phyloP scores from a whole-genome alignment of 805 yeast genomes.

The Monosporozyma solicola region DNA sequence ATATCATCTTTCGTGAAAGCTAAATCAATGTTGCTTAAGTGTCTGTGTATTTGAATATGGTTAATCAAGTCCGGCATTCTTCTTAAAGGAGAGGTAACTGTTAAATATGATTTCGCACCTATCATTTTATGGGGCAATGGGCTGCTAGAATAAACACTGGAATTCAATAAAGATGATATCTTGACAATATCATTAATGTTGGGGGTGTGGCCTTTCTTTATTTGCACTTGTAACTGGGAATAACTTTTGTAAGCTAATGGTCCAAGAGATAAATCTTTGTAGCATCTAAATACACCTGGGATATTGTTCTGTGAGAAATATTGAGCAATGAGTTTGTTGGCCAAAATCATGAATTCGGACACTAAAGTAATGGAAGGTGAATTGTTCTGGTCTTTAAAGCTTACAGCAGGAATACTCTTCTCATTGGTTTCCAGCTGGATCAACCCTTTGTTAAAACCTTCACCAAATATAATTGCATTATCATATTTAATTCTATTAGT shows the following conservation, averaged over 20 bases:
- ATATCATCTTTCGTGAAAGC: slow-evolving; percentile 31
- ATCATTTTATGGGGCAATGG: slow-evolving; percentile 51
- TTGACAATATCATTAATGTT: slow-evolving; percentile 35
- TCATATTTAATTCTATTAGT: slow-evolving; percentile 22
- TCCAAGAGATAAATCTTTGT: slow-evolving; percentile 25
- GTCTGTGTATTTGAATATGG: slow-evolving; percentile 64
- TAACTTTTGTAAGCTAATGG: slow-evolving; percentile 20
- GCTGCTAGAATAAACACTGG: slow-evolving; percentile 41
- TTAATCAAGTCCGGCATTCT: slow-evolving; percentile 71
- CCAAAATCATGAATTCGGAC: slow-evolving; percentile 74
- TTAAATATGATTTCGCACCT: slow-evolving; percentile 54
- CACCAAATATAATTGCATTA: slow-evolving; percentile 38
- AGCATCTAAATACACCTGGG: slow-evolving; percentile 41
- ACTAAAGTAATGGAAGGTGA: slow-evolving; percentile 57
- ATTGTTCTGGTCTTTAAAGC: slow-evolving; percentile 19
- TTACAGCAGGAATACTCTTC: slow-evolving; percentile 5
- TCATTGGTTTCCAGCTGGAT: slow-evolving; percentile 7
- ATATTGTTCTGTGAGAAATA: slow-evolving; percentile 37
- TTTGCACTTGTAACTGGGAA: slow-evolving; percentile 16
- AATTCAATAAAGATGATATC: slow-evolving; percentile 39
- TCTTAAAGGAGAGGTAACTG: slow-evolving; percentile 84
- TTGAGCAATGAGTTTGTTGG: slow-evolving; percentile 53
- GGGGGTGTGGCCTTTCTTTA: slow-evolving; percentile 17
- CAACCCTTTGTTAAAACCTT: slow-evolving; percentile 25
- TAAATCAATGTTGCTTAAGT: slow-evolving; percentile 23